Evolutionary conservation across 176 grass and related monocot genomes (phyloP), one percentile per base, ranked within the genome.

Genomic region (Eragrostis nindensis): DNA sequence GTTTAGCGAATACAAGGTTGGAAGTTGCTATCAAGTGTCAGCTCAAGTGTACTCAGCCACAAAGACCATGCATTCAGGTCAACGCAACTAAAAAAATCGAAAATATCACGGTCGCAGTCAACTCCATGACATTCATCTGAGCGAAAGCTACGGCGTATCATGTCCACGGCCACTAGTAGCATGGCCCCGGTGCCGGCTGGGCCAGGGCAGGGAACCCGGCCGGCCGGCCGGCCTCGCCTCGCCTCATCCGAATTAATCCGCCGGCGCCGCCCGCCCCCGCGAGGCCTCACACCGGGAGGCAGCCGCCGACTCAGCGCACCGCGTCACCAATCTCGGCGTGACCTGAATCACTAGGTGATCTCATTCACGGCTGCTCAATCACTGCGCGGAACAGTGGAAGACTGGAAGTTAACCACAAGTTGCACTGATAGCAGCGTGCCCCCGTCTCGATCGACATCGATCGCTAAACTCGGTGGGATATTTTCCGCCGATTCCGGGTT

Each of bases 221-320:
- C 42, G 43, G 56, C 84, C 36, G 17, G 72, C 78, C 79, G 53
- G 50, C 30, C 14, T 26, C 82, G 7, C 32, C 56, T 14, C 36
- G 2, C 25, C 6, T 65, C 25, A 71, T 25, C 56, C 16, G 73
- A 66, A 77, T 73, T 89, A 75, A 89, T 84, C 70, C 71, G 27
- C 64, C 71, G 77, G 82, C 65, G 87, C 87, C 87, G 87, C 76
- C 87, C 41, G 49, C 26, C 36, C 6, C 1, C 42, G 53, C 70
- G 69, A 64, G 55, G 17, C 87, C 77, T 89, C 87, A 85, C 50
- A 25, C 68, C 19, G 45, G 41, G 2, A 21, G 50, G 6, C 70
- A 3, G 45, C 57, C 73, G 39, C 21, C 3, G 5, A 54, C 32
- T 36, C 32, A 36, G 32, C 32, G 32, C 32, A 36, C 32, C 32